Evolutionary conservation across 129 eudicot species (phyloP), one percentile per base, ranked within the genome.

Genomic region (Centaurea solstitialis): DNA sequence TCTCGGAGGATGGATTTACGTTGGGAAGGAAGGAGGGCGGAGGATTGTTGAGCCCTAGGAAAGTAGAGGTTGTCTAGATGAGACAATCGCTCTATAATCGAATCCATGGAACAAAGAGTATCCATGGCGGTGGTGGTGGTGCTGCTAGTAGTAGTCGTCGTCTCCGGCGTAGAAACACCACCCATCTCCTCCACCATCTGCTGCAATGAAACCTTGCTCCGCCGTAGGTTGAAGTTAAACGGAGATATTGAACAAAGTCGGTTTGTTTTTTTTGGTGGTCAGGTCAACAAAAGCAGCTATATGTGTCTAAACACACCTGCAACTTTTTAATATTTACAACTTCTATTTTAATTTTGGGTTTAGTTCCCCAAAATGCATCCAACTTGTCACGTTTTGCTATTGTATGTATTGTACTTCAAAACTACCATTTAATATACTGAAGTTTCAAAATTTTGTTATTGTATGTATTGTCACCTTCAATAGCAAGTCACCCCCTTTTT

Each of bases 1-100:
- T 93, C 92, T 59, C 82, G 91, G 77, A 96, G 97, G 77, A 96
- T 89, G 72, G 95, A 78, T 78, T 93, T 88, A 86, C 99, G 99
- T 11, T 77, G 95, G 24, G 91, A 71, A 1, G 98, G 88, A 75
- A 81, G 59, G 41, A 89, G 64, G 65, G 98, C 90, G 65, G 93
- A 76, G 69, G 98, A 79, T 75, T 89, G 97, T 75, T 89, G 81
- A 24, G 96, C 90, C 77, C 94, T 93, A 0, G 98, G 99, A 33
- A 93, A 96, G 72, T 93, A 96, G 68, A 96, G 90, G 88, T 88
- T 86, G 4, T 93, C 95, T 0, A 93, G 21, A 82, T 87, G 84
- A 21, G 97, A 88, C 6, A 96, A 82, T 67, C 95, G 88, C 50
- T 87, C 98, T 50, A 91, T 76, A 41, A 93, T 89, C 23, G 83